Base-by-base conservation (phyloP, 768 basidiomycete species). In the Termitomyces sp. region DNA sequence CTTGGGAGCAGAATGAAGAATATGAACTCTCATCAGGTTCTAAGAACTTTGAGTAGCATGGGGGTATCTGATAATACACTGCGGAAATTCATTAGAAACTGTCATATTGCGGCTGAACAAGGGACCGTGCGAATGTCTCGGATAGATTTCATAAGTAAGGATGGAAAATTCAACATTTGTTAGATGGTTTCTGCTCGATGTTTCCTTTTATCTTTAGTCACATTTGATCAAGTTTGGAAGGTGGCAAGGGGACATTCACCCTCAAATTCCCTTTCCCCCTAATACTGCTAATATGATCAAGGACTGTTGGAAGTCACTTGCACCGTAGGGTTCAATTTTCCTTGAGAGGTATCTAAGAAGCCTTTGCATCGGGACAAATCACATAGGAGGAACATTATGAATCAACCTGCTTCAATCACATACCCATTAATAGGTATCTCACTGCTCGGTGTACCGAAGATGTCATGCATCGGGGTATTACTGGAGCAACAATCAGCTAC, bases 361-460 rank as follows among this genome's bases (percentile, higher is more conserved):
- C 34, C 60, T 70, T n/a, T 68, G 67, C 14, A 68, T 73, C 14
- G 70, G 73, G 60, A 71, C 72, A 17, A 72, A 72, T 60, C 71
- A 69, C 37, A 56, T 72, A 14, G 72, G 73, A 55, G 69, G 61
- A 48, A 66, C 60, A 6, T 72, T 71, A 59, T 38, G 65, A 54
- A 25, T 67, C 38, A 17, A 37, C 25, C 38, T 40, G 14, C 15
- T 54, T 31, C 4, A 8, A 40, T 17, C 12, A 1, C 20, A 1
- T 29, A 45, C 36, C 57, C 25, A 11, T 40, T 47, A 6, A n/a
- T 57, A 17, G 14, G 46, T 15, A 52, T 8, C 7, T 8, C 47
- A 14, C 56, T 59, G n/a, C 47, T 20, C 25, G 72, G 71, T 71
- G 70, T 17, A 60, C 61, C 3, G 58, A 66, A 57, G 65, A 71